These are phyloP conservation scores for Globisporangium camurandrum DNA, from an alignment of 352 stramenopile genomes.

Conservation along the genomic window DNA sequence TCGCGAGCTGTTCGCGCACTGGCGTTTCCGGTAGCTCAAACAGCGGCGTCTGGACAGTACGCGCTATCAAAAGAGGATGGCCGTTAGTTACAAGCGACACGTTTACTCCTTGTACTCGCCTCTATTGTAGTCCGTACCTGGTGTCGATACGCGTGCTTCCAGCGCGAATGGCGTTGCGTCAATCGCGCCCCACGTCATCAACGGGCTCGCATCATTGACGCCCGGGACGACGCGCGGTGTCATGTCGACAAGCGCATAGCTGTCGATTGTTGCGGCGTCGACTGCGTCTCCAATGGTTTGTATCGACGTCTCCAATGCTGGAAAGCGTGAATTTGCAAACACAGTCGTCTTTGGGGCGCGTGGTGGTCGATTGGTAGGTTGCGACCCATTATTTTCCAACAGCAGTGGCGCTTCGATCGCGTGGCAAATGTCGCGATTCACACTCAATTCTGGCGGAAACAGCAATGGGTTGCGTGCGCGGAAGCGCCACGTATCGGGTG, in stretches of 20 bases:
- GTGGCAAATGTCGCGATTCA: slow-evolving; percentile 49
- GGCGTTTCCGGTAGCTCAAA: slow-evolving; percentile 69
- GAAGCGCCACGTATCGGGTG: slow-evolving; percentile 68
- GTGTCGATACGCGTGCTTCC: slow-evolving; percentile 19
- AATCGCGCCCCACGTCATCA: slow-evolving; percentile 85
- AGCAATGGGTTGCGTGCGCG: slow-evolving; percentile 67
- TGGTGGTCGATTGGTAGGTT: slow-evolving; percentile 9
- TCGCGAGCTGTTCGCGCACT: slow-evolving; percentile 51
- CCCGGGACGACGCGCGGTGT: slow-evolving; percentile 68
- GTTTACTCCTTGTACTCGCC: too few relatives aligned
- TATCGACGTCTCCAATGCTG: too few relatives aligned
- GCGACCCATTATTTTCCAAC: neutral
- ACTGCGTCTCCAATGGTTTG: neutral
- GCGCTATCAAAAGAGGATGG: slow-evolving; percentile 16
- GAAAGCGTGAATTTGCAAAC: slow-evolving; percentile 73
- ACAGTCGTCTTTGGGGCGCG: slow-evolving; percentile 41
- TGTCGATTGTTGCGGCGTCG: slow-evolving; percentile 11
- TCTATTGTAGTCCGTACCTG: slow-evolving; percentile 30
- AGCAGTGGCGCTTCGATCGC: neutral
- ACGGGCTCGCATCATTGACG: slow-evolving; percentile 57
- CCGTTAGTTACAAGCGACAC: too few relatives aligned
- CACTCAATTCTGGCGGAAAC: slow-evolving; percentile 62
- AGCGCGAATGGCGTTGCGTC: slow-evolving; percentile 70
- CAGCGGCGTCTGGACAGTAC: slow-evolving; percentile 26
- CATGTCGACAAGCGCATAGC: slow-evolving; percentile 63